Evolutionary conservation across 805 yeast species (phyloP).

Genomic region (Yarrowia sp.): DNA sequence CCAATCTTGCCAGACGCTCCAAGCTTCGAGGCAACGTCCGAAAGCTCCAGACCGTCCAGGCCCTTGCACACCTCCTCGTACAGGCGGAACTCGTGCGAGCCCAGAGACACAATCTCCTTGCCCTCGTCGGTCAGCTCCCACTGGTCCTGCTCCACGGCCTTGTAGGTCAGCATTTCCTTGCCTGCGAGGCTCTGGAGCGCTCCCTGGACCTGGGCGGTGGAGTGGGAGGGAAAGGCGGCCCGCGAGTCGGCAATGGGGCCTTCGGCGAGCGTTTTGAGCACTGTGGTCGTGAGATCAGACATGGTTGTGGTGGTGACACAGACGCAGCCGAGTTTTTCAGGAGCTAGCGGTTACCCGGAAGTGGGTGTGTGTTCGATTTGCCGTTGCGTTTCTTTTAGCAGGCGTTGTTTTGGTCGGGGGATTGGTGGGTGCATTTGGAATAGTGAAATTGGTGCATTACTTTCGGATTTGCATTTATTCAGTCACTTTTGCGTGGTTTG

Average conservation of each 20-base stretch:
- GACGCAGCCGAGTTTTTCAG: neutral
- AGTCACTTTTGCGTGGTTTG: too few relatives aligned
- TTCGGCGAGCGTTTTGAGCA: conserved; percentile 65
- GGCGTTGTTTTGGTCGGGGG: neutral
- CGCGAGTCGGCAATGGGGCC: conserved; percentile 66
- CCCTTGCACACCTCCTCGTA: conserved; percentile 66
- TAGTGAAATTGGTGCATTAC: too few relatives aligned
- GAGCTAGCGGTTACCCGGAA: conserved; percentile 3
- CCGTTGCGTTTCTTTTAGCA: too few relatives aligned
- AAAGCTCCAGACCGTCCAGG: conserved; percentile 75
- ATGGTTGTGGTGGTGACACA: conserved; percentile 24
- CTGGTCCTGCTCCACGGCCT: conserved; percentile 67
- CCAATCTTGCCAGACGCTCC: conserved; percentile 85
- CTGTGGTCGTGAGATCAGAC: conserved; percentile 37
- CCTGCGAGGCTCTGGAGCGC: conserved; percentile 85
- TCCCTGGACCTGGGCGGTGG: conserved; percentile 46
- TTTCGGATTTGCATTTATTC: too few relatives aligned
- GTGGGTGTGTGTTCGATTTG: neutral
- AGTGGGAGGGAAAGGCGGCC: conserved; percentile 57
- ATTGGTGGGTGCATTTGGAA: neutral
- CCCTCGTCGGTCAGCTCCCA: conserved; percentile 84
- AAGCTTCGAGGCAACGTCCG: conserved; percentile 61
- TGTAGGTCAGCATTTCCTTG: conserved; percentile 72
- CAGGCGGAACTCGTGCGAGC: conserved; percentile 87
- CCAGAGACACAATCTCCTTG: conserved; percentile 67